phyloP scores from a whole-genome alignment of 331 rosid species.

The Telfairia occidentalis region DNA sequence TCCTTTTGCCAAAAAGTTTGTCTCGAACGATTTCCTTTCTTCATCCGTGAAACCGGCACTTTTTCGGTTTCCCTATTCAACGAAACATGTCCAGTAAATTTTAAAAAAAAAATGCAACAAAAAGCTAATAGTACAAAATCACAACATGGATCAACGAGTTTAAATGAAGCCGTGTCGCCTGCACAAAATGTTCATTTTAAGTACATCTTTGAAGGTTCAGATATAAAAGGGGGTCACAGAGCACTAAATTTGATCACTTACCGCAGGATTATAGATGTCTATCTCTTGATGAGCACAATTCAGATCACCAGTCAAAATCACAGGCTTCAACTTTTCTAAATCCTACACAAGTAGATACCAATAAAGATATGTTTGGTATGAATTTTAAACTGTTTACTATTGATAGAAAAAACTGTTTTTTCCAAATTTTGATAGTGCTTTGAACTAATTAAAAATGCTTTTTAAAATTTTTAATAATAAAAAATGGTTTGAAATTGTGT shows the following conservation, averaged over 20 bases:
- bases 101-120: background rate
- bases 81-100: background rate
- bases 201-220: background rate
- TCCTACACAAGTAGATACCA: slow-evolving; percentile 44
- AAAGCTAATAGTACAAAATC: background rate
- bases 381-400: too few species aligned
- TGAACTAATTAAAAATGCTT: too few species aligned
- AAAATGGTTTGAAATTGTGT: too few species aligned
- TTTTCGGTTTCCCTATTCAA: slow-evolving; percentile 66
- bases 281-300: slow-evolving; percentile 97
- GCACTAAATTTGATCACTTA: slow-evolving; percentile 26
- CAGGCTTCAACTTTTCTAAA: slow-evolving; percentile 85
- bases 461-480: too few species aligned
- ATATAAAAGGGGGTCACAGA: background rate
- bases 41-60: slow-evolving; percentile 91
- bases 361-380: too few species aligned
- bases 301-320: slow-evolving; percentile 85
- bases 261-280: slow-evolving; percentile 84
- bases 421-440: too few species aligned
- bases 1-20: slow-evolving; percentile 66
- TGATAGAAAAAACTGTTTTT: too few species aligned
- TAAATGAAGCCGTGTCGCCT: background rate
- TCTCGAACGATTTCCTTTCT: slow-evolving; percentile 68
- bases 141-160: background rate
- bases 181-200: background rate